Evolutionary conservation across 2,329 filamentous ascomycete species (phyloP).

Genomic region (Fusarium sp.): DNA sequence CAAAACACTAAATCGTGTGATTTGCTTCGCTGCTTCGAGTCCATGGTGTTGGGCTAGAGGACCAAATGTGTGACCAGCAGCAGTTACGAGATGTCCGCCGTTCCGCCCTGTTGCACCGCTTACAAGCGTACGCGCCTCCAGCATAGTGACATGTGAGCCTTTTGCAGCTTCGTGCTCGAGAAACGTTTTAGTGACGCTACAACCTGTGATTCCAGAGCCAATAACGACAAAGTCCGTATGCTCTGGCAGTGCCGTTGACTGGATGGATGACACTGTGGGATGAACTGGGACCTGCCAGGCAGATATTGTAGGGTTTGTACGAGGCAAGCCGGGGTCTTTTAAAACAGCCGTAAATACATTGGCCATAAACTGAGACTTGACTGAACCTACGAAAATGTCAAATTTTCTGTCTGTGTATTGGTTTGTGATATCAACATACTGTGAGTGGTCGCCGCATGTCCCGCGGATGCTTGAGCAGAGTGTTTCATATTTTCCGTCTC

Average conservation of each 20-base stretch:
- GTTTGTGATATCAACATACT: too few relatives aligned
- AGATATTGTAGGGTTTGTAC: conserved; percentile 40
- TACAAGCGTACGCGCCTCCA: conserved; percentile 47
- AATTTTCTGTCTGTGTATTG: neutral
- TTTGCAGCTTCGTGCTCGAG: conserved; percentile 32
- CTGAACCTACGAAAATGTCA: neutral
- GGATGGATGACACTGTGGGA: conserved; percentile 35
- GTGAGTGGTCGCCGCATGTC: too few relatives aligned
- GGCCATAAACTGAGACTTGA: neutral
- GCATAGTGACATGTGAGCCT: conserved; percentile 32
- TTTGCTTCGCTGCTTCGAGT: conserved; percentile 29
- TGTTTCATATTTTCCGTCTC: neutral
- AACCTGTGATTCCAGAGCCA: conserved; percentile 50
- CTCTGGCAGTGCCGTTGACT: conserved; percentile 37
- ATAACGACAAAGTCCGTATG: conserved; percentile 46
- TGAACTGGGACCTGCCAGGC: conserved; percentile 47
- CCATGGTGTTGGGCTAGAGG: conserved; percentile 39
- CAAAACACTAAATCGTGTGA: conserved; percentile 10
- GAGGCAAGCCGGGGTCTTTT: conserved; percentile 44
- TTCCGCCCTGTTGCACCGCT: conserved; percentile 51
- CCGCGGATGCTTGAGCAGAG: neutral
- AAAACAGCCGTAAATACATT: neutral
- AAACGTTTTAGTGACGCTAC: conserved; percentile 43
- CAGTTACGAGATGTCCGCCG: conserved; percentile 45
- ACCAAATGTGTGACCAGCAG: conserved; percentile 42